Conservation (phyloP, 164 flowering plant species). For the Platanus orientalis region DNA sequence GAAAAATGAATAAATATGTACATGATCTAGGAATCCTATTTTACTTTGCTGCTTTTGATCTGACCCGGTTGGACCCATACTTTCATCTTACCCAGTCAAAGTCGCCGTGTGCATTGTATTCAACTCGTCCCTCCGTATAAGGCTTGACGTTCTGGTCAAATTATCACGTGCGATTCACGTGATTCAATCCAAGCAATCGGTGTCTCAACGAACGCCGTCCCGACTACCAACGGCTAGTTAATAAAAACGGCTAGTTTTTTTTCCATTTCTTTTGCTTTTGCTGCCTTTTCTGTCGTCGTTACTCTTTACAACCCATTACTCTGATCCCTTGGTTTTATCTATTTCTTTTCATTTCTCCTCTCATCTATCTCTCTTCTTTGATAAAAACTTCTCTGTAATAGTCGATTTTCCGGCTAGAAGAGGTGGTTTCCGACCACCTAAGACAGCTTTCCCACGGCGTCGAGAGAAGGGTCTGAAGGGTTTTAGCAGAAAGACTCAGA, state of each 20-base stretch:
- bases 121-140: too few species aligned
- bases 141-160: too few species aligned
- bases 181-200: too few species aligned
- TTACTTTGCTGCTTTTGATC: too few species aligned
- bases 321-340: not conserved
- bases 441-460: not conserved
- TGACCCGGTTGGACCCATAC: too few species aligned
- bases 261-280: not conserved
- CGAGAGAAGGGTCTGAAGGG: not conserved
- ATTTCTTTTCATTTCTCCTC: not conserved
- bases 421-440: conserved; percentile 5
- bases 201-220: too few species aligned
- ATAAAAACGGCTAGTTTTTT: not conserved
- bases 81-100: too few species aligned
- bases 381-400: not conserved
- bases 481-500: not conserved
- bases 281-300: not conserved
- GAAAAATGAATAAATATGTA: too few species aligned
- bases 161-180: too few species aligned
- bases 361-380: not conserved
- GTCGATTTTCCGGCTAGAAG: not conserved
- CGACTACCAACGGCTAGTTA: not conserved
- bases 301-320: not conserved
- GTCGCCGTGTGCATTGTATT: too few species aligned
- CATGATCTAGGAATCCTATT: too few species aligned